phyloP scores from a whole-genome alignment of 1,284 basidiomycete genomes.

The Apiotrichum domesticum region DNA sequence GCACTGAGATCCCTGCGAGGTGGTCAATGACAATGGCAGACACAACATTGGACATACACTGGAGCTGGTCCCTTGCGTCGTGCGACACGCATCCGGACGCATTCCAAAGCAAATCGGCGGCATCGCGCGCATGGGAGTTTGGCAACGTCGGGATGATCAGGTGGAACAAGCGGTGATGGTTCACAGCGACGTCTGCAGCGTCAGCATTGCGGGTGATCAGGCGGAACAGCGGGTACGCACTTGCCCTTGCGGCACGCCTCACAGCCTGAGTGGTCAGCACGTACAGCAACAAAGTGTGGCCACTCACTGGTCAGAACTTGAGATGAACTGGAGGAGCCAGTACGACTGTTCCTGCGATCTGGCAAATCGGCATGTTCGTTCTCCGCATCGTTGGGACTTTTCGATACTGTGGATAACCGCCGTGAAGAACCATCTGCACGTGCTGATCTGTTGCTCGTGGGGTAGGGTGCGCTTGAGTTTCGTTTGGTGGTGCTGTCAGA shows the following conservation, averaged over 20 bases:
- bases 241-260: constrained; percentile 35
- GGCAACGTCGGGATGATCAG: constrained; percentile 37
- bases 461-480: too few species aligned
- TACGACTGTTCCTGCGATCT: too few species aligned
- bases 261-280: constrained; percentile 18
- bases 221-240: constrained; percentile 11
- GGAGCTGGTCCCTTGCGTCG: constrained; percentile 38
- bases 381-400: too few species aligned
- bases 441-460: too few species aligned
- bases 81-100: constrained; percentile 30
- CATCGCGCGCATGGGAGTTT: constrained; percentile 41
- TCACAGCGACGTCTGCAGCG: constrained; percentile 38
- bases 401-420: too few species aligned
- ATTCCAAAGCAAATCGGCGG: constrained; percentile 38
- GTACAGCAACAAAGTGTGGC: too few species aligned
- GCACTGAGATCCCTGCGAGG: constrained; percentile 18
- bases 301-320: neutral
- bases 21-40: neutral
- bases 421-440: neutral
- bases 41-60: constrained; percentile 23
- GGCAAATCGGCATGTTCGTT: too few species aligned
- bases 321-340: too few species aligned
- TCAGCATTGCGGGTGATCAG: constrained; percentile 12
- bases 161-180: constrained; percentile 37
- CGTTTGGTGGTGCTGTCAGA: too few species aligned